Percentiles rank a stretch among this genome's conserved stretches.
Conservation (phyloP, 2,329 filamentous ascomycete genomes). For the Stemphylium vesicarium region DNA sequence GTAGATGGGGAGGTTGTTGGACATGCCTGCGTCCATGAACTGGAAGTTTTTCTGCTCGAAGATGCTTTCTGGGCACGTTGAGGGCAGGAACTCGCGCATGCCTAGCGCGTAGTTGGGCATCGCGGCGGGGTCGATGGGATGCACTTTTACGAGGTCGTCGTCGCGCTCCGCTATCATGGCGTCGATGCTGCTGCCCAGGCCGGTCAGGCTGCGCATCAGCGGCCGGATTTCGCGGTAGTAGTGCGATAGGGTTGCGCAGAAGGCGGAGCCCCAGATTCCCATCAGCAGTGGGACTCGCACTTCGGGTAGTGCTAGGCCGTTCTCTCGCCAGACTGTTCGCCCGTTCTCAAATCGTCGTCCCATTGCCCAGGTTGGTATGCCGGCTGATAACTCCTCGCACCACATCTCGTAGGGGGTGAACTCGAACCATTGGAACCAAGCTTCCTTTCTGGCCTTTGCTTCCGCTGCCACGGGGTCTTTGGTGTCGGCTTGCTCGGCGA, state of each 20-base stretch:
- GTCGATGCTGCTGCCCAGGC: slow-evolving; percentile 74
- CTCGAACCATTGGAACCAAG: slow-evolving; percentile 99
- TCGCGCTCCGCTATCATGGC: slow-evolving; percentile 81
- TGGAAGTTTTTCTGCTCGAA: slow-evolving; percentile 69
- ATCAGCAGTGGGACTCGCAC: slow-evolving; percentile 81
- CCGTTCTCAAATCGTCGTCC: slow-evolving; percentile 83
- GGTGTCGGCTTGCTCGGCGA: slow-evolving; percentile 56
- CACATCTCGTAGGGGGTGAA: slow-evolving; percentile 90
- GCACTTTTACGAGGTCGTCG: slow-evolving; percentile 85
- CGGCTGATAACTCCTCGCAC: slow-evolving; percentile 88
- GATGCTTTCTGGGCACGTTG: slow-evolving; percentile 78
- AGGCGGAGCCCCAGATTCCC: slow-evolving; percentile 96
- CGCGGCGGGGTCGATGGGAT: slow-evolving; percentile 89
- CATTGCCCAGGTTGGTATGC: slow-evolving; percentile 93
- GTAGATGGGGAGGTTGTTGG: slow-evolving; percentile 96
- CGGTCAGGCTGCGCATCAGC: slow-evolving; percentile 73
- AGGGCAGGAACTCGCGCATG: slow-evolving; percentile 76
- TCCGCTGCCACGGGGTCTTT: slow-evolving; percentile 47
- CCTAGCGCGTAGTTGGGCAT: slow-evolving; percentile 90
- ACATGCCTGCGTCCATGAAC: slow-evolving; percentile 96
- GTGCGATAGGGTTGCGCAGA: slow-evolving; percentile 92
- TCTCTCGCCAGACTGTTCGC: slow-evolving; percentile 65
- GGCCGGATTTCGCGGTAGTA: slow-evolving; percentile 96
- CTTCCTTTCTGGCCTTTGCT: slow-evolving; percentile 63
- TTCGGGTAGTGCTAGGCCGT: slow-evolving; percentile 79